Conservation (phyloP, 73 alveolate genomes). For the Blepharisma stoltei region DNA sequence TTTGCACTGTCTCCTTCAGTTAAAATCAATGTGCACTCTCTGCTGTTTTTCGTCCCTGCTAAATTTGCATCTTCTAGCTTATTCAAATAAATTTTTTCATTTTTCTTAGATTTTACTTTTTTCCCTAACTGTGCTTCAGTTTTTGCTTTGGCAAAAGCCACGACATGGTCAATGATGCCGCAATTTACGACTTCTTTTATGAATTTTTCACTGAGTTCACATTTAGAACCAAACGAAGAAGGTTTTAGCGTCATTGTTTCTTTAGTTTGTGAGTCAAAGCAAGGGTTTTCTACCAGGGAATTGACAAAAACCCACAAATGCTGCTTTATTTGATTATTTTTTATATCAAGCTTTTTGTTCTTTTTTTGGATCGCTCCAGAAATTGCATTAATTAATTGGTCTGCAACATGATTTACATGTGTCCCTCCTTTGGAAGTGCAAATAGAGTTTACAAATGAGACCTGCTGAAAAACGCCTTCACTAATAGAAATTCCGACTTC, state of each 20-base stretch:
- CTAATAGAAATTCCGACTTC: constrained; percentile 82
- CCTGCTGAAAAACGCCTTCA: constrained; percentile 93
- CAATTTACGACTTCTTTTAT: constrained; percentile 63
- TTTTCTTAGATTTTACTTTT: constrained; percentile 72
- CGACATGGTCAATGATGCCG: constrained; percentile 77
- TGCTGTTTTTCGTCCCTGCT: constrained; percentile 81
- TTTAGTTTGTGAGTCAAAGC: constrained; percentile 98
- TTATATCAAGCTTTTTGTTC: constrained; percentile 50
- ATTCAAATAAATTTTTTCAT: constrained; percentile 82
- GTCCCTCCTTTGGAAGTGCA: constrained; percentile 99
- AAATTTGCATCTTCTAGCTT: constrained; percentile 98
- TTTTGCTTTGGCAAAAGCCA: constrained; percentile 65
- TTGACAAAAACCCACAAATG: constrained; percentile 93
- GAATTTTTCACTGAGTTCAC: constrained; percentile 89
- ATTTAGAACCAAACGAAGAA: constrained; percentile 88
- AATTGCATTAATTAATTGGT: constrained; percentile 83
- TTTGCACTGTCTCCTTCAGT: constrained; percentile 99
- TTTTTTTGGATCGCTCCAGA: constrained; percentile 70
- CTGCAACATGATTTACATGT: constrained; percentile 96
- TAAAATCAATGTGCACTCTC: constrained; percentile 85
- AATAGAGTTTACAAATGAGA: constrained; percentile 97
- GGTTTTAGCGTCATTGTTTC: constrained; percentile 96
- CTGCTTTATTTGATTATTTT: constrained; percentile 43
- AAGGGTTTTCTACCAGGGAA: constrained; percentile 95
- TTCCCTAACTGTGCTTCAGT: constrained; percentile 46